Evolutionary conservation across 2,329 filamentous ascomycete genomes (phyloP).

Genomic region (Cercospora sesami): DNA sequence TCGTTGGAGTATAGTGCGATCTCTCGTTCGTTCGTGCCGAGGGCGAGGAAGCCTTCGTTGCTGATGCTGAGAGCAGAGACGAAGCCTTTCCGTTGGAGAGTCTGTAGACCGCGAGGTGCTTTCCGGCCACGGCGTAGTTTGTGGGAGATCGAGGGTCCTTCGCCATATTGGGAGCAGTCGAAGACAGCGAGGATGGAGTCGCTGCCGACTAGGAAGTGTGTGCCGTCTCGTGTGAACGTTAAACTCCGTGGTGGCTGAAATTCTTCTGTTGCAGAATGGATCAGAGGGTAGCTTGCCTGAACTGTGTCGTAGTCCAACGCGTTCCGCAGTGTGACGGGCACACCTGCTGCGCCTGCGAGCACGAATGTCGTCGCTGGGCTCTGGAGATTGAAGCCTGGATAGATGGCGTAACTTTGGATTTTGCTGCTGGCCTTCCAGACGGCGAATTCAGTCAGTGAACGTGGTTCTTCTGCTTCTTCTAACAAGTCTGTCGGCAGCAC

Average conservation of each 20-base stretch:
- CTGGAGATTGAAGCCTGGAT: slow-evolving; percentile 56
- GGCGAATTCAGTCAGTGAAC: slow-evolving; percentile 49
- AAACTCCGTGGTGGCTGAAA: slow-evolving; percentile 58
- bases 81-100: slow-evolving; percentile 57
- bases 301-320: slow-evolving; percentile 49
- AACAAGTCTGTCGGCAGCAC: slow-evolving; percentile 55
- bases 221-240: slow-evolving; percentile 52
- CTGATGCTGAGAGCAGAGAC: slow-evolving; percentile 55
- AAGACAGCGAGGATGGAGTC: slow-evolving; percentile 57
- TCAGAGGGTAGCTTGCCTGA: slow-evolving; percentile 56
- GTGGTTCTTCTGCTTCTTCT: slow-evolving; percentile 40
- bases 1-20: slow-evolving; percentile 57
- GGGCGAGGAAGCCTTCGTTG: slow-evolving; percentile 54
- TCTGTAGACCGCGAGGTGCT: slow-evolving; percentile 39
- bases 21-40: slow-evolving; percentile 58
- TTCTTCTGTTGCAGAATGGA: slow-evolving; percentile 57
- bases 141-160: slow-evolving; percentile 49
- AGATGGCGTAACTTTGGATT: slow-evolving; percentile 55
- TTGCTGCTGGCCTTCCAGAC: slow-evolving; percentile 47
- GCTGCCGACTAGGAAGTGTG: slow-evolving; percentile 59
- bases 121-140: slow-evolving; percentile 40
- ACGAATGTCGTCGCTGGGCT: slow-evolving; percentile 53
- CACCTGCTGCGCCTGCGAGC: slow-evolving; percentile 54
- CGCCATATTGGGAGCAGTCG: slow-evolving; percentile 52
- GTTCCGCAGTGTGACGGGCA: slow-evolving; percentile 59